These are phyloP conservation scores for Rhodotorula graminis DNA, from an alignment of 768 basidiomycete genomes.

Conservation along the genomic window DNA sequence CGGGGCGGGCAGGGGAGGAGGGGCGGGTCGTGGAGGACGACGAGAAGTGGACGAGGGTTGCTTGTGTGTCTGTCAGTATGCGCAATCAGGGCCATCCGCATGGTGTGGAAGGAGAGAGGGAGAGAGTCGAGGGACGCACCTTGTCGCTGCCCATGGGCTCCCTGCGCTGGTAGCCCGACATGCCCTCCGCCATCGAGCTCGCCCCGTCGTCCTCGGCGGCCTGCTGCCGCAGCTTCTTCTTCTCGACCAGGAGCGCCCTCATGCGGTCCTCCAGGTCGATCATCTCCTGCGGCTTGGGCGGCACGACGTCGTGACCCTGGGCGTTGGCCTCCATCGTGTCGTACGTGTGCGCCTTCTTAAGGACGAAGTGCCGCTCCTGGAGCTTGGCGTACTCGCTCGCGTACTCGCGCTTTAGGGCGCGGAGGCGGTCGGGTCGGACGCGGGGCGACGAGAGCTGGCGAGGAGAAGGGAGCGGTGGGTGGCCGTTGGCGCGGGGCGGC, in stretches of 20 bases:
- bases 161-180: neutral
- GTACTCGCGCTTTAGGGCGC: neutral
- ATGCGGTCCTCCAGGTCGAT: neutral
- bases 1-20: neutral
- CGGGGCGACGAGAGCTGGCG: neutral
- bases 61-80: neutral
- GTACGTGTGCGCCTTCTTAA: no score
- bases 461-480: neutral
- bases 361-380: neutral
- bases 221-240: neutral
- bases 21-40: neutral
- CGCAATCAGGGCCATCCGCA: neutral
- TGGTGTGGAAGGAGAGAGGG: no score
- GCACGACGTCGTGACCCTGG: no score
- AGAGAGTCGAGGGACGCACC: neutral
- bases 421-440: neutral
- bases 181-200: neutral
- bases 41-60: neutral
- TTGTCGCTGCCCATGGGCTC: slow-evolving; percentile 19
- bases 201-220: neutral
- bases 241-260: slow-evolving; percentile 2
- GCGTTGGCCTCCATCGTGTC: neutral
- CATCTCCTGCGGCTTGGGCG: neutral
- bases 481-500: neutral
- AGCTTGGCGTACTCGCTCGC: neutral